Conservation (phyloP, 352 stramenopile species). For the Phytophthora syringae region DNA sequence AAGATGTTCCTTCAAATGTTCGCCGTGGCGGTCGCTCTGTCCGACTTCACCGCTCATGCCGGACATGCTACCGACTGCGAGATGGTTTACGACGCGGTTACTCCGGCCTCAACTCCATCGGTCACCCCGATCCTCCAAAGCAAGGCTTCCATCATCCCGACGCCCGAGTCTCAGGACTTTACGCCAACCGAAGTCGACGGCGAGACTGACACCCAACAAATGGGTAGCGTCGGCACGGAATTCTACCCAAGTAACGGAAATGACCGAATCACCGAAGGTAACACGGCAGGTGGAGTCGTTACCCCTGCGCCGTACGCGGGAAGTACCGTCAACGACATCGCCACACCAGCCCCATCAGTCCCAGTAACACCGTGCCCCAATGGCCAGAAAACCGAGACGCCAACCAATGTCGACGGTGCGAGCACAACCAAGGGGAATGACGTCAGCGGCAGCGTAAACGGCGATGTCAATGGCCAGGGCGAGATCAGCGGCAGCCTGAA, state of each 20-base stretch:
- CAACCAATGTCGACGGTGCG: no score
- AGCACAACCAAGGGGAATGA: no score
- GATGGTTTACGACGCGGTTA: constrained; percentile 23
- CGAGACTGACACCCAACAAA: background rate
- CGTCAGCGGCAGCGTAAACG: background rate
- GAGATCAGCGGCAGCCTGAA: background rate
- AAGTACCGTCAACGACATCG: no score
- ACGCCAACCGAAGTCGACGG: constrained; percentile 3
- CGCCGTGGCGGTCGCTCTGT: constrained; percentile 25
- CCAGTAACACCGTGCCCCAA: background rate
- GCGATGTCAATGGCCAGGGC: background rate
- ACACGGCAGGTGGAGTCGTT: background rate
- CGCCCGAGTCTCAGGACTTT: background rate
- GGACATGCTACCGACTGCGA: constrained; percentile 13
- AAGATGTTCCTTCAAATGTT: constrained; percentile 34
- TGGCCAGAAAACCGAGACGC: background rate
- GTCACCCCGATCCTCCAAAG: constrained; percentile 1
- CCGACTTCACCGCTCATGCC: constrained; percentile 19
- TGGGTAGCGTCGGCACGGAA: background rate
- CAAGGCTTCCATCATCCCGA: background rate
- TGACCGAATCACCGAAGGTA: background rate
- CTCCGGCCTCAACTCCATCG: constrained; percentile 2
- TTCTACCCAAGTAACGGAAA: background rate
- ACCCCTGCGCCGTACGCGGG: background rate
- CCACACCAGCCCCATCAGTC: no score